Percentiles rank a stretch among this genome's conserved stretches.
Evolutionary conservation across 371 early-diverging fungal genomes (phyloP).

Genomic region (Lichtheimia ornata): DNA sequence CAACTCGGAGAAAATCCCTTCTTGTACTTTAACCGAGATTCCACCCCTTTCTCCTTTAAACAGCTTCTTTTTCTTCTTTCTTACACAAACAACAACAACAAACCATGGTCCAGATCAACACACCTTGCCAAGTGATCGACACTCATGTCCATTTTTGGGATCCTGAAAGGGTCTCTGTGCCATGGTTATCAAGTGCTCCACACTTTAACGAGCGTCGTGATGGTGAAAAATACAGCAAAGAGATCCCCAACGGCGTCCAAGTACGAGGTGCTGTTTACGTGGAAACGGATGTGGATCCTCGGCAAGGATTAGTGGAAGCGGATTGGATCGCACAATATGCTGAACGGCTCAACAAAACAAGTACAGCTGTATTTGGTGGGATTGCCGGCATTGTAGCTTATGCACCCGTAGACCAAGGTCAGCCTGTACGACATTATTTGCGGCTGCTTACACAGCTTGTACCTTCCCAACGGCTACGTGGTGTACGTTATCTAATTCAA

Average conservation of each 20-base stretch:
- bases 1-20: neutral
- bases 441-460: constrained; percentile 25
- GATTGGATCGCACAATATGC: constrained; percentile 41
- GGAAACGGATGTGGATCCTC: constrained; percentile 32
- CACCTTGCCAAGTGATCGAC: constrained; percentile 21
- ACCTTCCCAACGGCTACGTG: constrained; percentile 22
- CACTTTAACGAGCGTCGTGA: constrained; percentile 25
- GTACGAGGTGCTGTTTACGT: constrained; percentile 20
- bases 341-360: constrained; percentile 10
- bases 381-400: constrained; percentile 45
- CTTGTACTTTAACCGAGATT: neutral
- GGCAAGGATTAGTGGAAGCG: constrained; percentile 41
- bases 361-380: constrained; percentile 30
- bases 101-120: neutral
- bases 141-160: constrained; percentile 51
- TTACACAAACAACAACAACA: neutral
- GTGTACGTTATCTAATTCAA: constrained; percentile 41
- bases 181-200: constrained; percentile 25
- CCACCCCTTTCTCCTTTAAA: neutral
- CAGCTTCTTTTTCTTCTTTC: neutral
- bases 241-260: neutral
- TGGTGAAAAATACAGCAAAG: constrained; percentile 13
- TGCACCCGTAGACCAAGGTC: constrained; percentile 47
- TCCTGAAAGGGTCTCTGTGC: constrained; percentile 30
- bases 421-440: constrained; percentile 28